Evolutionary conservation across 2,329 filamentous ascomycete genomes (phyloP).

Genomic region (Dendrostoma leiphaemia): DNA sequence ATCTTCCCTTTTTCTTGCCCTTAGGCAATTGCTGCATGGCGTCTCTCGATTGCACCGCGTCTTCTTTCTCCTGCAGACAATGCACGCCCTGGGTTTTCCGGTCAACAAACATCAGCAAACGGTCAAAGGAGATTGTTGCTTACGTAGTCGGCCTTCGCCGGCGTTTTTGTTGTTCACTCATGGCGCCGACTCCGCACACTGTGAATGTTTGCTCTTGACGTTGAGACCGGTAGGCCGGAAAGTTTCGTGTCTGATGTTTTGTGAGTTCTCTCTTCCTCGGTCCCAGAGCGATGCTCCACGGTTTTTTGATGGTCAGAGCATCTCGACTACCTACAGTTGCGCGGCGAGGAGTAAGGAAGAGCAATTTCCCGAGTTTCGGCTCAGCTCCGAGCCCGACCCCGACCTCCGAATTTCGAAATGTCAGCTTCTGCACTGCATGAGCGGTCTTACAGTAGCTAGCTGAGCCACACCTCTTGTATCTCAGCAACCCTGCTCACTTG

Average conservation of each 20-base stretch:
- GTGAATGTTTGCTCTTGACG: no score
- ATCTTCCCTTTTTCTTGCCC: constrained; percentile 30
- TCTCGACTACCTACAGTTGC: background rate
- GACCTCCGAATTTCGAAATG: no score
- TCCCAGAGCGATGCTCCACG: no score
- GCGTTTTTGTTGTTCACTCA: constrained; percentile 12
- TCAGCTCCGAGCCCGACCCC: background rate
- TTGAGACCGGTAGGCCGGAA: no score
- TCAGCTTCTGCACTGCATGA: no score
- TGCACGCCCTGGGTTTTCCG: constrained; percentile 26
- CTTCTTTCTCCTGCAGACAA: constrained; percentile 41
- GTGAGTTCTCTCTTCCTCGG: no score
- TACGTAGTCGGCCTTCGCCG: constrained; percentile 17
- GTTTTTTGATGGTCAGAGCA: no score
- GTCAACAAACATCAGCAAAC: background rate
- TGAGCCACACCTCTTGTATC: no score
- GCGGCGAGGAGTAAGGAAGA: background rate
- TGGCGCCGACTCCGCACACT: no score
- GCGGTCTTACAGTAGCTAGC: no score
- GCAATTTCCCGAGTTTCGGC: background rate
- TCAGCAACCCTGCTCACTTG: no score
- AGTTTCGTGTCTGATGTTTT: no score
- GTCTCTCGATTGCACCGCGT: constrained; percentile 39
- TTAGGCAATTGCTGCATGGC: constrained; percentile 41
- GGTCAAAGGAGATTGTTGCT: background rate